Evolutionary conservation across 495 filamentous ascomycete genomes (phyloP).

Genomic region (Elaphomyces granulatus): DNA sequence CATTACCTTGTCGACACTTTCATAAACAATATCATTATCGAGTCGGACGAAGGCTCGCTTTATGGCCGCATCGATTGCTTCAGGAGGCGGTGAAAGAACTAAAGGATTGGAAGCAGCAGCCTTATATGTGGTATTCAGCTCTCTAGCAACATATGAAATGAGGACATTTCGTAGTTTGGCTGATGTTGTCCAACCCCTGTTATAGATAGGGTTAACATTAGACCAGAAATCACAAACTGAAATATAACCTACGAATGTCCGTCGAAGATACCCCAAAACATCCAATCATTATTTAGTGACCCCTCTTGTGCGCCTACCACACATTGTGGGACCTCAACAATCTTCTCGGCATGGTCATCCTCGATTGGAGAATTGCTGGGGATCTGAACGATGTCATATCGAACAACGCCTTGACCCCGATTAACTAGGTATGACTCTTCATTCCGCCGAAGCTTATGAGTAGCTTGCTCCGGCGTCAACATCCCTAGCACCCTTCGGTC

Average conservation of each 20-base stretch:
- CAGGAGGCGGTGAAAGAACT: conserved; percentile 46
- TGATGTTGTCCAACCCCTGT: conserved; percentile 94
- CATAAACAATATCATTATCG: conserved; percentile 86
- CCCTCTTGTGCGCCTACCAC: conserved; percentile 37
- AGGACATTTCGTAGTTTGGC: conserved; percentile 88
- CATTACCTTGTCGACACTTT: conserved; percentile 73
- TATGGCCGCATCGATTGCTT: conserved; percentile 78
- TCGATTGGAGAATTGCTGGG: conserved; percentile 96
- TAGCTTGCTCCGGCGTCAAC: conserved; percentile 91
- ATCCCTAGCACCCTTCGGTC: conserved; percentile 81
- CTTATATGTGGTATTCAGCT: conserved; percentile 89
- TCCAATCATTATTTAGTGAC: conserved; percentile 70
- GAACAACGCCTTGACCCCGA: conserved; percentile 75
- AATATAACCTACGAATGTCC: conserved; percentile 62
- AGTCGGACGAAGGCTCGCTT: conserved; percentile 79
- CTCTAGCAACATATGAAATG: conserved; percentile 81
- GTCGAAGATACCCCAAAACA: conserved; percentile 99
- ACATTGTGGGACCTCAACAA: conserved; percentile 65
- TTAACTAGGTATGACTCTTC: conserved; percentile 89
- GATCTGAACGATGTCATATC: conserved; percentile 92
- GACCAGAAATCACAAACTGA: neutral
- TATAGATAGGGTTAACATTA: conserved; percentile 7
- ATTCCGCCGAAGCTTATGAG: conserved; percentile 69
- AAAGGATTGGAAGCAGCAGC: conserved; percentile 48
- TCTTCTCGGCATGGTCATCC: conserved; percentile 95